Percentiles rank a stretch among this genome's conserved stretches.
Evolutionary conservation across 768 basidiomycete genomes (phyloP).

Genomic region (Hypholoma fasciculare): DNA sequence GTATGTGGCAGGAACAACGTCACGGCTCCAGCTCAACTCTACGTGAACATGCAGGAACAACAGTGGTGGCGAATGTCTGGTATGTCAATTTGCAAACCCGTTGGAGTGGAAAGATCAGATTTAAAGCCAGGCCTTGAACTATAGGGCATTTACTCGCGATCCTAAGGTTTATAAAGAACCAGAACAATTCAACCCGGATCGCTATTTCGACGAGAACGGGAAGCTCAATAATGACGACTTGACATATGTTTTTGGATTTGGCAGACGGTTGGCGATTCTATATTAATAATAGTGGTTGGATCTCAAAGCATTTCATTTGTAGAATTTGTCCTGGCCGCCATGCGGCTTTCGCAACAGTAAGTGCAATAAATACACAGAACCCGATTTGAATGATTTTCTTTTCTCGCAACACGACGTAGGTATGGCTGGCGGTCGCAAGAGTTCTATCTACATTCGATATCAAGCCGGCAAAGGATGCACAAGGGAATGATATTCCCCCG

Average conservation of each 20-base stretch:
- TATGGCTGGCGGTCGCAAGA: neutral
- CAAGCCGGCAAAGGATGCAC: neutral
- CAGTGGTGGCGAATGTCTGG: neutral
- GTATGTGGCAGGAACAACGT: neutral
- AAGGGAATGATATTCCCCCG: neutral
- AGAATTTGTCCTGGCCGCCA: no score
- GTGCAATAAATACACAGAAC: no score
- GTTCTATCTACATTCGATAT: neutral
- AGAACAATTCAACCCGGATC: conserved; percentile 6
- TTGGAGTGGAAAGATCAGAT: neutral
- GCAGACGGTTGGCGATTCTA: neutral
- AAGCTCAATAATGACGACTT: conserved; percentile 4
- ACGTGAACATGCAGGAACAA: neutral
- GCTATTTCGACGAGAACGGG: conserved; percentile 2
- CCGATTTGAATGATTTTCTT: no score
- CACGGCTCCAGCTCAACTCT: neutral
- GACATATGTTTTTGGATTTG: conserved; percentile 4
- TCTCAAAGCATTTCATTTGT: no score
- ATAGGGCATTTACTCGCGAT: conserved; percentile 4
- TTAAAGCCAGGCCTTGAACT: neutral
- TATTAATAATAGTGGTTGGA: no score
- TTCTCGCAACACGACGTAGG: neutral
- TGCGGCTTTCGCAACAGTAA: no score
- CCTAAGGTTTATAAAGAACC: neutral
- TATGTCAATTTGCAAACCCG: neutral